Evolutionary conservation across 1,284 basidiomycete genomes (phyloP), one percentile per base, ranked within the genome.

Genomic region (Cutaneotrichosporon arboriforme): DNA sequence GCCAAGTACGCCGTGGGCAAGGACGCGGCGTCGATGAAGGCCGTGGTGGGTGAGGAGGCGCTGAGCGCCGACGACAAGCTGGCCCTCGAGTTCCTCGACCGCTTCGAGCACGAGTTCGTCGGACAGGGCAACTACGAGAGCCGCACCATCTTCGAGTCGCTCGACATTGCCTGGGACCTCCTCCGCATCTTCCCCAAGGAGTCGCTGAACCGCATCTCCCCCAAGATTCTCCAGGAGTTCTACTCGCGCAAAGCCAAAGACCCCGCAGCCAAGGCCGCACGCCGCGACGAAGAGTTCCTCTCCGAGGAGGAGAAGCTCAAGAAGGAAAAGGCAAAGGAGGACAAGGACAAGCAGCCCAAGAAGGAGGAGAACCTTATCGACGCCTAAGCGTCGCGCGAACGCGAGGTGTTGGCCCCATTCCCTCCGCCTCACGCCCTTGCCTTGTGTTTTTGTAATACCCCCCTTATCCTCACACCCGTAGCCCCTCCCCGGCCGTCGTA

Each of bases 141-240:
- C 46, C 85, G 96, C 55, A 90, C 90, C 49, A 90, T 99, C 78
- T 97, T 97, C 74, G 94, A 98, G 67, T 94, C 90, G 52, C 83
- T 99, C 52, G 96, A 99, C 77, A 81, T 98, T 51, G 96, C 92
- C 18, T 99, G 96, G 96, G 87, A 87, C 33, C 78, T 99, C 55
- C 82, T 99, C 64, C 86, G 96, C 64, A 96, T 96, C 76, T 97
- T 98, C 88, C 96, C 96, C 65, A 94, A 96, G 78, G 94, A 97
- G 77, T 90, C 92, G 77, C 82, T 98, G 60, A 97, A 97, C 80
- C 87, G 94, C 66, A 90, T 93, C 79, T 90, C 83, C 68, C 89
- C 89, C 66, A 89, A 73, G 70, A 68, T 72, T 22, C 55, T 60
- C 15, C 44, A 45, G 20, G 58, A 60, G 55, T 60, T 60, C 53